phyloP scores from a whole-genome alignment of 306 rosid genomes.

The Prinsepia uniflora region DNA sequence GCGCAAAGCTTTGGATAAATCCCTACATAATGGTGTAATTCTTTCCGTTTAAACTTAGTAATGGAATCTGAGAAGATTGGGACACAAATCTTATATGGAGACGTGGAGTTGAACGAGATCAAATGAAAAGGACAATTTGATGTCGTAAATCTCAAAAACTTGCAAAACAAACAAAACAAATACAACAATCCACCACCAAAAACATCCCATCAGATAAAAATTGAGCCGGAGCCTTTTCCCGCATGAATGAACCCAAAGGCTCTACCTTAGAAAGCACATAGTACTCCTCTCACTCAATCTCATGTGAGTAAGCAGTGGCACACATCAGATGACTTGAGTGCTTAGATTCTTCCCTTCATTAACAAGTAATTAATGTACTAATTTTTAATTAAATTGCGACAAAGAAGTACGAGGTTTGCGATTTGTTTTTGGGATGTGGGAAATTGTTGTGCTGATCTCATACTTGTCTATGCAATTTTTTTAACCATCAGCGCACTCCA shows the following conservation, averaged over 20 bases:
- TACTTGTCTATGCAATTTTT: constrained; percentile 2
- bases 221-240: not conserved
- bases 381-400: constrained; percentile 29
- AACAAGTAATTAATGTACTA: constrained; percentile 3
- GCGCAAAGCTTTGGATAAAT: not conserved
- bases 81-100: constrained; percentile 6
- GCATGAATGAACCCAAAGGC: not conserved
- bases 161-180: not conserved
- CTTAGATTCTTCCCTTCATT: constrained; percentile 30
- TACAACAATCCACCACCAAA: not conserved
- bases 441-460: not conserved
- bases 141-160: not conserved
- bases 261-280: constrained; percentile 1
- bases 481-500: not conserved
- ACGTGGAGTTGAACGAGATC: constrained; percentile 3
- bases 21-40: not conserved
- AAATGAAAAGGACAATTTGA: constrained; percentile 12
- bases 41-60: not conserved
- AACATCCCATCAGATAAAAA: not conserved
- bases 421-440: constrained; percentile 10
- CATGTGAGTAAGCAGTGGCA: constrained; percentile 38
- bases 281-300: constrained; percentile 24
- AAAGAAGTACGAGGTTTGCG: constrained; percentile 44
- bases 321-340: not conserved
- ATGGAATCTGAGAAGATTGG: constrained; percentile 7